Conservation (phyloP, 202 grass and related monocot genomes). For the Cymbopogon flexuosus region DNA sequence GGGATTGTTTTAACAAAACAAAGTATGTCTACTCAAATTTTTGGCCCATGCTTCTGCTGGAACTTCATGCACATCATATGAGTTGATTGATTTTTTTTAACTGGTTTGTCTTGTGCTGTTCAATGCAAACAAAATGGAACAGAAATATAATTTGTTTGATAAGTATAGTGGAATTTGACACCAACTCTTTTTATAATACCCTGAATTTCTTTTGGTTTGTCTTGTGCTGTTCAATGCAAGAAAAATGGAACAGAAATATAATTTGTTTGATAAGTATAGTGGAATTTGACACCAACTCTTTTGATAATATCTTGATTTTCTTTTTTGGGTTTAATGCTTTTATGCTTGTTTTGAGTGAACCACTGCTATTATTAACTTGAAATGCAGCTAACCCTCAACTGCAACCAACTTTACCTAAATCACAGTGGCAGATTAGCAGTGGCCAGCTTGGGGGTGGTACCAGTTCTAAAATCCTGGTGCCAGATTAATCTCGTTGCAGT, state of each 20-base stretch:
- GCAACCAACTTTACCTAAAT: not conserved
- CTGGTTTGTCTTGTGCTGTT: not conserved
- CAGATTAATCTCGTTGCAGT: not conserved
- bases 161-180: not conserved
- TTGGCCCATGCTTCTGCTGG: not conserved
- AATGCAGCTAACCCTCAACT: slow-evolving; percentile 13
- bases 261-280: slow-evolving; percentile 7
- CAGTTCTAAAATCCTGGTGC: slow-evolving; percentile 5
- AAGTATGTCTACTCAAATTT: slow-evolving; percentile 52
- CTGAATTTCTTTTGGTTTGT: not conserved
- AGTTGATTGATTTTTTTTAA: not conserved
- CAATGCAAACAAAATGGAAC: not conserved
- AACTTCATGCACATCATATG: not conserved
- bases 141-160: not conserved
- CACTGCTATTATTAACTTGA: slow-evolving; percentile 14
- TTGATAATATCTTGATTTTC: not conserved
- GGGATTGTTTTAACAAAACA: slow-evolving; percentile 75
- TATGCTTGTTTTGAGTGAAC: not conserved
- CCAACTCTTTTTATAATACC: not conserved
- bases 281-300: not conserved
- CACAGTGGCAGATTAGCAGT: not conserved
- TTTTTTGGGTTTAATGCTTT: not conserved
- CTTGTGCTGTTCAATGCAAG: not conserved
- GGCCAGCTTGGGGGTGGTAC: not conserved
- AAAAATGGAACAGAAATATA: not conserved